These are phyloP conservation scores for Clavulina sp. DNA, from an alignment of 768 basidiomycete species.

Conservation along the genomic window DNA sequence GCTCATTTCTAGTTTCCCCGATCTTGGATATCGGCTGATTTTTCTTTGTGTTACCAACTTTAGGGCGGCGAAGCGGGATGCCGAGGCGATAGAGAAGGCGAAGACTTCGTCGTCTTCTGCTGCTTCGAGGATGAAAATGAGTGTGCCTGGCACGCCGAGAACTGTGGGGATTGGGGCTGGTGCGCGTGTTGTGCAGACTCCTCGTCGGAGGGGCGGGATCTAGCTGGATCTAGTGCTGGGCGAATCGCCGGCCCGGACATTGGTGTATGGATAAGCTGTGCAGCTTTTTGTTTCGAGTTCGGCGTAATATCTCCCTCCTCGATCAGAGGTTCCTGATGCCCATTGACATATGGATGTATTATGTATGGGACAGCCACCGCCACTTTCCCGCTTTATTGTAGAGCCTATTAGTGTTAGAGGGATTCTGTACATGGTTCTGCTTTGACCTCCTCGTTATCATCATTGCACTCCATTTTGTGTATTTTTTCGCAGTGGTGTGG, in stretches of 20 bases:
- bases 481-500: no score
- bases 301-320: no score
- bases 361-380: no score
- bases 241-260: neutral
- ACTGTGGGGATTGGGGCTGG: conserved; percentile 22
- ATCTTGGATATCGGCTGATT: neutral
- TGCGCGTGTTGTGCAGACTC: conserved; percentile 51
- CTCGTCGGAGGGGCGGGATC: conserved; percentile 54
- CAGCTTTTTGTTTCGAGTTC: no score
- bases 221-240: conserved; percentile 15
- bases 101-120: conserved; percentile 38
- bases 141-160: conserved; percentile 67
- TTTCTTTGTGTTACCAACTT: no score
- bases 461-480: no score
- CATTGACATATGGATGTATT: no score
- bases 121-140: conserved; percentile 42
- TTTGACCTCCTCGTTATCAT: no score
- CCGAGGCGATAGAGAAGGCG: conserved; percentile 29
- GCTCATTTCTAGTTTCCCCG: conserved; percentile 2
- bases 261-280: neutral
- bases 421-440: no score
- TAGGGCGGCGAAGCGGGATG: neutral
- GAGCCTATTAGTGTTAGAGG: no score
- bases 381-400: no score
- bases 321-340: no score